Percentiles rank a stretch among this genome's conserved stretches.
Evolutionary conservation across 2,329 filamentous ascomycete species (phyloP).

Genomic region (Cryphonectria radicalis): DNA sequence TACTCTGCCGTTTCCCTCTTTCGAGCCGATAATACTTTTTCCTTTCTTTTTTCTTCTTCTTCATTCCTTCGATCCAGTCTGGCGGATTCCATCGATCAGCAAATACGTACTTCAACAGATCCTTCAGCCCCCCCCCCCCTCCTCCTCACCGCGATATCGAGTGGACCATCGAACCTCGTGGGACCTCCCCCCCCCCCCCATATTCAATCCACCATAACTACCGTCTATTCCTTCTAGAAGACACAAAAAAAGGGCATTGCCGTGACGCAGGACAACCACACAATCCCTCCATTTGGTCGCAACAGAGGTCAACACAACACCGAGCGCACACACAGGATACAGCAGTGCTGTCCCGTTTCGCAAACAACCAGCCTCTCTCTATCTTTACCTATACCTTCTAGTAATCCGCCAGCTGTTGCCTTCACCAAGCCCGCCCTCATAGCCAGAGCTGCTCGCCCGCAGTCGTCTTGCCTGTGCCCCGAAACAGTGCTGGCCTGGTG

Average conservation of each 20-base stretch:
- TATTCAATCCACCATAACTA: conserved; percentile 15
- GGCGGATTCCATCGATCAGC: conserved; percentile 25
- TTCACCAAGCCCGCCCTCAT: conserved; percentile 13
- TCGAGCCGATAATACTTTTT: conserved; percentile 17
- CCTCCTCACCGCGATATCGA: conserved; percentile 15
- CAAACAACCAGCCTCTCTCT: conserved; percentile 26
- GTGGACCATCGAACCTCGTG: conserved; percentile 5
- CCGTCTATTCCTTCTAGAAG: conserved; percentile 21
- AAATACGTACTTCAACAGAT: conserved; percentile 21
- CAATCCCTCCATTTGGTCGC: conserved; percentile 12
- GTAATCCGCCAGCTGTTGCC: conserved; percentile 20
- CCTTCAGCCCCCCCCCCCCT: conserved; percentile 12
- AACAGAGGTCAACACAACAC: conserved; percentile 21
- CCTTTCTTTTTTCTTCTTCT: neutral
- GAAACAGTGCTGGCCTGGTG: conserved; percentile 15
- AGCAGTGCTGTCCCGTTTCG: conserved; percentile 54
- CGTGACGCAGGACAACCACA: conserved; percentile 13
- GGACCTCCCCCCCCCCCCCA: neutral
- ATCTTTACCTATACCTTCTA: neutral
- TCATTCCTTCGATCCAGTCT: conserved; percentile 23
- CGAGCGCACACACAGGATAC: conserved; percentile 48
- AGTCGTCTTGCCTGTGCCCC: conserved; percentile 15
- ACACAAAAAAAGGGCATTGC: conserved; percentile 25
- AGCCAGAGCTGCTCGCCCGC: conserved; percentile 6
- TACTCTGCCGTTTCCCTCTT: conserved; percentile 22